Evolutionary conservation across 2,329 filamentous ascomycete genomes (phyloP), one percentile per base, ranked within the genome.

Genomic region (Aspergillus transmontanensis): DNA sequence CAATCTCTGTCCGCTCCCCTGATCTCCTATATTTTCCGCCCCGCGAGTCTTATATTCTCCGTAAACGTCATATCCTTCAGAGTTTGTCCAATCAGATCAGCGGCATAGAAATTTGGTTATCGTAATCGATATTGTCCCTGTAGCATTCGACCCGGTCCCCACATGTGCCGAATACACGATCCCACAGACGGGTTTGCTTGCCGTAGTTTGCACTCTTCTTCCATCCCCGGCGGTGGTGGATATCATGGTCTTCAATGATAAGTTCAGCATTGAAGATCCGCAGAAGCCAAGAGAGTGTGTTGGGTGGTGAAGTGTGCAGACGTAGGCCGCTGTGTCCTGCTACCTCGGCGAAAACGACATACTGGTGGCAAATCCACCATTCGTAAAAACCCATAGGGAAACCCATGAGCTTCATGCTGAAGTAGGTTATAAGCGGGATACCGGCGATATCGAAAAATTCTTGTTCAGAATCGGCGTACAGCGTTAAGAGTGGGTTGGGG

Each of bases 371-470:
- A 21, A 83, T 65, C 80, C 80, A 83, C 79, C 78, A 81, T 48
- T 82, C 80, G 56, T 82, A 82, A 66, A 83, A 83, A 2, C 78
- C 79, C 76, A 82, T 78, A 0, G 79, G 80, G 4, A 82, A 55
- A 0, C 79, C 79, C 39, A 78, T 72, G 0, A 69, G 7, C 60
- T 74, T 77, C 41, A 82, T 60, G 1, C 72, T 77, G 46, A 71
- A 70, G 64, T 75, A 82, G 2, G 80, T 75, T 57, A 80, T 64
- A 23, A 81, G 62, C 0, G 80, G 80, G 10, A 82, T 76, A n/a
- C 75, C 77, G 7, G 73, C 75, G 34, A 81, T 79, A 57, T 82
- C 79, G 60, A 80, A 77, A 9, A 81, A 66, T 58, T 81, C 79
- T 60, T 82, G 80, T 59, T 79, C 80, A 9, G 66, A 57, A 57